Evolutionary conservation across 1,139 yeast species (phyloP).

Genomic region (Chernovozyma sophiae-reginae): DNA sequence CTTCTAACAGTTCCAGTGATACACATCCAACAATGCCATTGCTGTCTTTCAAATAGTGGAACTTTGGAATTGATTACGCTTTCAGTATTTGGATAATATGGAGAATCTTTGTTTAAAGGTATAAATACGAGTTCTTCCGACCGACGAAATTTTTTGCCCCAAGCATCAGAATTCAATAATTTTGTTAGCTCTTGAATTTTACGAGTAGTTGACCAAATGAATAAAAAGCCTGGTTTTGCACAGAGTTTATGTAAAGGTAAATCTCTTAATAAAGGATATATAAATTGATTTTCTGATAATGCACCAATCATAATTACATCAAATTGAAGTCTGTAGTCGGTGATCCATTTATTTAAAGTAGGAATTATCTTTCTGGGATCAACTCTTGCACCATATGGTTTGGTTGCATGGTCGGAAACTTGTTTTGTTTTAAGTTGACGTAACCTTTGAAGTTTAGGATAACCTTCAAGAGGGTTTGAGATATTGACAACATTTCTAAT

Average conservation of each 20-base stretch:
- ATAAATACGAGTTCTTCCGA: slow-evolving; percentile 81
- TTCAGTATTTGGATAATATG: slow-evolving; percentile 40
- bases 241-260: slow-evolving; percentile 72
- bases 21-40: slow-evolving; percentile 98
- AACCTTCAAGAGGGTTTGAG: slow-evolving; percentile 67
- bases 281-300: slow-evolving; percentile 64
- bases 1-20: slow-evolving; percentile 91
- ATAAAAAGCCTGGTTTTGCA: slow-evolving; percentile 80
- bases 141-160: slow-evolving; percentile 77
- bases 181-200: slow-evolving; percentile 61
- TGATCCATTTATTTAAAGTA: slow-evolving; percentile 58
- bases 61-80: slow-evolving; percentile 8
- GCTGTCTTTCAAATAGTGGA: slow-evolving; percentile 41
- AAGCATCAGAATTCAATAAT: slow-evolving; percentile 52
- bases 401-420: slow-evolving; percentile 43
- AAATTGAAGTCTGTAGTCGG: slow-evolving; percentile 53
- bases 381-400: slow-evolving; percentile 64
- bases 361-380: slow-evolving; percentile 50
- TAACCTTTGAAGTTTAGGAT: slow-evolving; percentile 73
- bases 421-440: slow-evolving; percentile 59
- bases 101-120: slow-evolving; percentile 56
- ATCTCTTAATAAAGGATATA: slow-evolving; percentile 53
- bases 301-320: slow-evolving; percentile 94
- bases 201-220: slow-evolving; percentile 80
- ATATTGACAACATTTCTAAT: slow-evolving; percentile 62